phyloP scores from a whole-genome alignment of 2,329 filamentous ascomycete species.

The Sporothrix euskadiensis region DNA sequence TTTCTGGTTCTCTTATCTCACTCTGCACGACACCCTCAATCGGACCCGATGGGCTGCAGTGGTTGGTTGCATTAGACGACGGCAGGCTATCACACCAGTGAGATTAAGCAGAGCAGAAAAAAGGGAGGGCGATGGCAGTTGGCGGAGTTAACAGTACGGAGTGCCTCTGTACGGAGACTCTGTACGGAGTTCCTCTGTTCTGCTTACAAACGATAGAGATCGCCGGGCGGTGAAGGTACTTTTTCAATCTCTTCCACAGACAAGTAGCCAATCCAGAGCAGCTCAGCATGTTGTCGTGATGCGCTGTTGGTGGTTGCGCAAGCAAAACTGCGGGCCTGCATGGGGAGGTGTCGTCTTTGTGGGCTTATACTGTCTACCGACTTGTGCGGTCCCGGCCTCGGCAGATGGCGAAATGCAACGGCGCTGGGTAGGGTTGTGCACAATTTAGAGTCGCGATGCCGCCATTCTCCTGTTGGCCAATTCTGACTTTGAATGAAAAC shows the following conservation, averaged over 20 bases:
- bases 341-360: not conserved
- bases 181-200: no score
- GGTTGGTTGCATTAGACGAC: conserved; percentile 21
- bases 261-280: not conserved
- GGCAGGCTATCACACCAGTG: conserved; percentile 19
- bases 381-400: not conserved
- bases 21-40: not conserved
- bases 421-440: not conserved
- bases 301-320: not conserved
- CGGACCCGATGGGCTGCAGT: not conserved
- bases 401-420: conserved; percentile 17
- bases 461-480: conserved; percentile 6
- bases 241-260: not conserved
- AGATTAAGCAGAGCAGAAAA: not conserved
- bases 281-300: not conserved
- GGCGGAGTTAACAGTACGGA: not conserved
- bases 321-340: not conserved
- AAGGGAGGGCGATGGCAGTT: not conserved
- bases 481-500: not conserved
- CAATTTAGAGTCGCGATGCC: conserved; percentile 8
- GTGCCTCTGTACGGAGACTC: no score
- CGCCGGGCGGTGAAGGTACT: not conserved
- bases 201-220: not conserved
- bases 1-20: not conserved
- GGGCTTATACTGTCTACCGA: not conserved